phyloP scores from a whole-genome alignment of 164 flowering plant genomes.

The Vitis vinifera region ASM3070453v1 NC_081811.1:4043001-4043500 shows the following conservation, averaged over 20 bases:
- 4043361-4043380: neutral
- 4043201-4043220: too few relatives aligned
- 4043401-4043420: constrained; percentile 59
- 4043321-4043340: neutral
- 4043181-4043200: too few relatives aligned
- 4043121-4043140: too few relatives aligned
- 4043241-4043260: too few relatives aligned
- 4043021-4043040: constrained; percentile 56
- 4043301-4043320: too few relatives aligned
- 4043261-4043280: too few relatives aligned
- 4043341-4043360: neutral
- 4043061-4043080: constrained; percentile 76
- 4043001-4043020: constrained; percentile 54
- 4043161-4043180: too few relatives aligned
- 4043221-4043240: too few relatives aligned
- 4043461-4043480: constrained; percentile 46
- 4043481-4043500: constrained; percentile 4
- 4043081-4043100: constrained; percentile 64
- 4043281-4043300: too few relatives aligned
- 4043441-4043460: constrained; percentile 81
- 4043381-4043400: constrained; percentile 31
- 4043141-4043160: too few relatives aligned
- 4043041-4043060: constrained; percentile 58
- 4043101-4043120: constrained; percentile 66
- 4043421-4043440: constrained; percentile 63